Evolutionary conservation across 495 filamentous ascomycete species (phyloP), one percentile per base, ranked within the genome.

Genomic region (Lasiosphaeris hirsuta): DNA sequence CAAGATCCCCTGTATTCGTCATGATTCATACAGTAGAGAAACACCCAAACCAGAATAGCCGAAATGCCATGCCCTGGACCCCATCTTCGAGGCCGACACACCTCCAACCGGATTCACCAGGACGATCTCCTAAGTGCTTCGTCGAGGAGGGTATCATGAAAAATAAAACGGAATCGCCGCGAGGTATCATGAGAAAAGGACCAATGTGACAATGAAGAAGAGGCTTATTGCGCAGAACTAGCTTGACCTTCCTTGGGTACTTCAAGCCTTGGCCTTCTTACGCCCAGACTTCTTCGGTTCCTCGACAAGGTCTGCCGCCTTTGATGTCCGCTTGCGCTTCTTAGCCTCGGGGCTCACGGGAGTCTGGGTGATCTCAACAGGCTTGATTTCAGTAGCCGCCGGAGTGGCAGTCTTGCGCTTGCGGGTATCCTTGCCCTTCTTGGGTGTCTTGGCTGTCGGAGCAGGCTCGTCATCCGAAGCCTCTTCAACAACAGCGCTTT

Each of bases 281-380:
- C 77, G 75, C 45, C 72, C 72, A 10, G 75, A 76, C 70, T 80
- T 80, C 71, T 80, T 80, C 33, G 77, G 76, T 51, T 80, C 77
- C 63, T 77, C 76, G 4, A 66, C 68, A 36, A 73, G 46, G 59
- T 72, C 72, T 4, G 72, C 69, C 7, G 69, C 72, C 65, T 79
- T 80, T 51, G 76, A 77, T 10, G 63, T 69, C 46, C 77, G 65
- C 81, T 87, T 88, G 68, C 86, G 84, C 83, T 89, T 90, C 80
- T 86, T 87, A 48, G 45, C 45, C 56, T 79, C 77, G 13, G 77
- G 77, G 70, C 75, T 78, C 35, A 71, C 70, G 10, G 75, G 74
- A n/a, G 74, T 75, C 58, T 74, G 74, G 56, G 74, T 75, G 64
- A 76, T 74, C 81, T 82, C 83, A 41, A 70, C 64, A 43, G 69